Percentiles rank a stretch among this genome's conserved stretches.
Evolutionary conservation across 164 flowering plant species (phyloP).

Genomic region (Tetrastigma voinierianum): DNA sequence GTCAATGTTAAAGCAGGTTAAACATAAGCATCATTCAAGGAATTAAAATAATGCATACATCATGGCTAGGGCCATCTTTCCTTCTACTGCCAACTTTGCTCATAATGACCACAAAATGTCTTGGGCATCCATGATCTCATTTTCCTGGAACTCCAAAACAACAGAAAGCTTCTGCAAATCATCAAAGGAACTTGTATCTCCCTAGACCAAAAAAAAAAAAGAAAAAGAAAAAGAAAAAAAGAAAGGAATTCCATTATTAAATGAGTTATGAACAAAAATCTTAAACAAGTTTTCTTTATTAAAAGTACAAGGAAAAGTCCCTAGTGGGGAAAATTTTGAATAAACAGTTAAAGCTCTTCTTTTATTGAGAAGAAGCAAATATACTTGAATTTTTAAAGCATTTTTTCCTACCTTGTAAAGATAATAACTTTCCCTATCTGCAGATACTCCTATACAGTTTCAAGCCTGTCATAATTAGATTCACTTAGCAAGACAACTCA

Average conservation of each 20-base stretch:
- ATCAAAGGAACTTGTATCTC: conserved; percentile 30
- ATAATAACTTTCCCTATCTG: neutral
- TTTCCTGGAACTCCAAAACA: conserved; percentile 84
- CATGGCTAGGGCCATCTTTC: conserved; percentile 75
- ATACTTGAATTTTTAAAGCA: neutral
- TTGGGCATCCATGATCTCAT: conserved; percentile 67
- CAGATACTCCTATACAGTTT: neutral
- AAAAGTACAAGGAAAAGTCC: neutral
- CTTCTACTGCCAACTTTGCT: conserved; percentile 74
- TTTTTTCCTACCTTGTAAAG: neutral
- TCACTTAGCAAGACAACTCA: too few species aligned
- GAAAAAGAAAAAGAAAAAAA: too few species aligned
- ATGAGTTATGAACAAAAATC: neutral
- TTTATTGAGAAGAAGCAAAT: neutral
- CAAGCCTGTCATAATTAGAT: too few species aligned
- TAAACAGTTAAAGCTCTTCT: neutral
- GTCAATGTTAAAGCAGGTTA: neutral
- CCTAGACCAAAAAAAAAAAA: conserved; percentile 47
- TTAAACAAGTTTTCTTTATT: neutral
- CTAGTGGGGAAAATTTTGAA: neutral
- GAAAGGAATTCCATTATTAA: conserved; percentile 2
- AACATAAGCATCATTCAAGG: neutral
- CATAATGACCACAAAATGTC: conserved; percentile 65
- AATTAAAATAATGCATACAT: conserved; percentile 23
- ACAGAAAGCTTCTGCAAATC: conserved; percentile 67